phyloP scores from a whole-genome alignment of 2,329 filamentous ascomycete genomes.

The Cladophialophora psammophila region DNA sequence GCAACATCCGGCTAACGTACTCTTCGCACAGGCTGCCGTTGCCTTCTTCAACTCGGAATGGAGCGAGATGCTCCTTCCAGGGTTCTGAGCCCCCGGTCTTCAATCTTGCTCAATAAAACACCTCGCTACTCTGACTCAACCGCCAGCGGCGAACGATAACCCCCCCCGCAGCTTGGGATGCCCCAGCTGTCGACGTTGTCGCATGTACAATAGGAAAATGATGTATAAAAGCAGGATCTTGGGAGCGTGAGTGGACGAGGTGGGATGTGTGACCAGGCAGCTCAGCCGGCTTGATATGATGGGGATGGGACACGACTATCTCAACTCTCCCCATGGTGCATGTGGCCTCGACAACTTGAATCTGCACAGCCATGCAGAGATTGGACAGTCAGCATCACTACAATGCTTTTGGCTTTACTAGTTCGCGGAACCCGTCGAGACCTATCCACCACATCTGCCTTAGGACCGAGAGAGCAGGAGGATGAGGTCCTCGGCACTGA shows the following conservation, averaged over 20 bases:
- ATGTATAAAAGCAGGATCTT: neutral
- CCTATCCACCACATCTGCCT: too few species aligned
- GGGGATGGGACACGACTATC: neutral
- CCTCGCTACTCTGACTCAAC: conserved; percentile 8
- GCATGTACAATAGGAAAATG: neutral
- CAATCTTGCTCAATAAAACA: neutral
- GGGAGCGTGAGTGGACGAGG: neutral
- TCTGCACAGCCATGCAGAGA: neutral
- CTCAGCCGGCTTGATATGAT: neutral
- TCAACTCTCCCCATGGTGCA: neutral
- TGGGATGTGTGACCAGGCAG: neutral
- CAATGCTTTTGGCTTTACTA: neutral
- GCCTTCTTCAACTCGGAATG: conserved; percentile 72
- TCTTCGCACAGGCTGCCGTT: conserved; percentile 62
- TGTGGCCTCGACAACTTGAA: neutral
- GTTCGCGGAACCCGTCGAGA: neutral
- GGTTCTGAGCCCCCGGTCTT: conserved; percentile 41
- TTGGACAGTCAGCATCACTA: neutral
- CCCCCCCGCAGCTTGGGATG: neutral
- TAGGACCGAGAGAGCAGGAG: neutral
- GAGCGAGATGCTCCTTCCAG: conserved; percentile 72
- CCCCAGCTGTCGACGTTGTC: neutral
- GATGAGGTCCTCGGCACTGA: neutral
- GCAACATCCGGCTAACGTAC: conserved; percentile 23
- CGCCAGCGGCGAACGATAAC: neutral